Evolutionary conservation across 2,329 filamentous ascomycete species (phyloP).

Genomic region (Metarhizium sp.): DNA sequence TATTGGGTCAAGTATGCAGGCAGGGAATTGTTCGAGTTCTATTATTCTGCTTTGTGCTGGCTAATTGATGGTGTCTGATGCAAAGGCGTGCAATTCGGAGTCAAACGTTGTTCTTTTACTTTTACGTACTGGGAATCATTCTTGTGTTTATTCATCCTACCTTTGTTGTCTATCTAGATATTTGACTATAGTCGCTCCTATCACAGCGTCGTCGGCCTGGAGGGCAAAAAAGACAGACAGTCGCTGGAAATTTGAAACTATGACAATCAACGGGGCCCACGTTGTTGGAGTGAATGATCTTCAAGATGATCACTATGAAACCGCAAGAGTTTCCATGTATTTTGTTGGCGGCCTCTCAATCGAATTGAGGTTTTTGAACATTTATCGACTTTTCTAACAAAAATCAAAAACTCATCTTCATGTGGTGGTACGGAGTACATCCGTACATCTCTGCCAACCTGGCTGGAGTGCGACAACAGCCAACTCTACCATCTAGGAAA

Average conservation of each 20-base stretch:
- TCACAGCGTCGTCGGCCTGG: not conserved
- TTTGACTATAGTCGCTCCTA: not conserved
- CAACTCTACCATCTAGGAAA: no score
- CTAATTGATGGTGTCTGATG: conserved; percentile 8
- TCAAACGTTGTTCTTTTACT: conserved; percentile 1
- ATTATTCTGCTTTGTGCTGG: conserved; percentile 5
- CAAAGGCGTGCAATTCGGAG: conserved; percentile 12
- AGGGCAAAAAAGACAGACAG: not conserved
- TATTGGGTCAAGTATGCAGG: not conserved
- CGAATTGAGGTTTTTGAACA: not conserved
- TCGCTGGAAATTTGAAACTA: not conserved
- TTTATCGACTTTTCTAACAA: not conserved
- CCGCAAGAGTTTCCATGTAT: not conserved
- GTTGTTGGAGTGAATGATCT: not conserved
- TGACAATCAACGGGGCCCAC: not conserved
- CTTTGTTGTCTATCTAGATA: conserved; percentile 3
- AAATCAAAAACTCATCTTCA: no score
- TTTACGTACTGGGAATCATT: not conserved
- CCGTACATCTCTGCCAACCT: no score
- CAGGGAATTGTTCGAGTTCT: not conserved
- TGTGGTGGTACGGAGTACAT: no score
- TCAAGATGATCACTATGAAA: not conserved
- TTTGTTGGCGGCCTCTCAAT: not conserved
- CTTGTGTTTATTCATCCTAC: conserved; percentile 1
- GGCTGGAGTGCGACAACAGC: no score